These are phyloP conservation scores for Nannochloris sp. DNA, from an alignment of 139 green algal species.

Conservation along the genomic window DNA sequence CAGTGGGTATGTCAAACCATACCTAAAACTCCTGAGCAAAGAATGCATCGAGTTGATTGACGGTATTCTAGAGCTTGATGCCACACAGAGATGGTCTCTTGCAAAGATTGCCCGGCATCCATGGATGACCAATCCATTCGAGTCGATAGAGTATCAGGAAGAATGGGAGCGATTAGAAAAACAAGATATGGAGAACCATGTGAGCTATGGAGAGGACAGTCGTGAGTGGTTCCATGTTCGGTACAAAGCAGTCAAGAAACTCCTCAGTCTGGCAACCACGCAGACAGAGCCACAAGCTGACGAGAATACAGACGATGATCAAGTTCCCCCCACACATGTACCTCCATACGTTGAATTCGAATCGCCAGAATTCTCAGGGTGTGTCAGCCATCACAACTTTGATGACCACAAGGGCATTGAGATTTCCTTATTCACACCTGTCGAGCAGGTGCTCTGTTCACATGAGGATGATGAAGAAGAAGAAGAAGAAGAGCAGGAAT, in stretches of 20 bases:
- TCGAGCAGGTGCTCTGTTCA: too few relatives aligned
- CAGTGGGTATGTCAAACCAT: constrained; percentile 26
- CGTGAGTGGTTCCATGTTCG: background rate
- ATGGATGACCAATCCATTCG: constrained; percentile 26
- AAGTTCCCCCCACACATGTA: too few relatives aligned
- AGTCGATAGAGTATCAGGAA: background rate
- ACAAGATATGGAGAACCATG: background rate
- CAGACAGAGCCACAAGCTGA: too few relatives aligned
- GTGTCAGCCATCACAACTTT: too few relatives aligned
- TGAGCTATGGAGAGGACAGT: background rate
- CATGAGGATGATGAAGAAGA: too few relatives aligned
- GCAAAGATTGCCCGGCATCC: constrained; percentile 34
- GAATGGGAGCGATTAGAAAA: constrained; percentile 2
- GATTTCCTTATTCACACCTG: too few relatives aligned
- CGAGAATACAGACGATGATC: too few relatives aligned
- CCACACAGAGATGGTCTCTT: constrained; percentile 27
- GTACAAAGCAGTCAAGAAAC: background rate
- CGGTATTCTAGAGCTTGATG: constrained; percentile 37
- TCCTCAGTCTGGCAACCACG: background rate
- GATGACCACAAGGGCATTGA: too few relatives aligned
- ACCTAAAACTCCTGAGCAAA: constrained; percentile 18
- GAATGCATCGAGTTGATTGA: constrained; percentile 31
- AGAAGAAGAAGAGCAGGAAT: too few relatives aligned
- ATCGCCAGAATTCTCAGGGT: too few relatives aligned
- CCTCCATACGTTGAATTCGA: too few relatives aligned